phyloP scores from a whole-genome alignment of 179 eudicot genomes.

The Beta lomatogona region DNA sequence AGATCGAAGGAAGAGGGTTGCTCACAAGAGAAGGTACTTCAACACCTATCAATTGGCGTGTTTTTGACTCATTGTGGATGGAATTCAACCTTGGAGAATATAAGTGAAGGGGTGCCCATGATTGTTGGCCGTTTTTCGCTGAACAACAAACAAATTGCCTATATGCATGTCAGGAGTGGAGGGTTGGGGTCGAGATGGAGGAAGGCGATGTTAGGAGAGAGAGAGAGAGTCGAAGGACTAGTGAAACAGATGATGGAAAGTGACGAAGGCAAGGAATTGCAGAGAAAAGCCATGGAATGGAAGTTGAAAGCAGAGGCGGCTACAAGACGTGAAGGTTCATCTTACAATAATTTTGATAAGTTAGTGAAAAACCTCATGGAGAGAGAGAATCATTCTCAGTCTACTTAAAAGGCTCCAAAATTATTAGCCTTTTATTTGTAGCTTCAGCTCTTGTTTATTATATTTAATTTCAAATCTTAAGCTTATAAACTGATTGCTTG shows the following conservation, averaged over 20 bases:
- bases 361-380: conserved; percentile 17
- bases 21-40: conserved; percentile 45
- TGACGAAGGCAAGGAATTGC: conserved; percentile 39
- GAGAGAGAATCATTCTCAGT: background rate
- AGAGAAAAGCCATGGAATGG: conserved; percentile 40
- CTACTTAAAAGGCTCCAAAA: background rate
- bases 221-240: conserved; percentile 37
- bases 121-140: conserved; percentile 55
- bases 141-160: conserved; percentile 50
- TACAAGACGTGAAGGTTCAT: conserved; percentile 32
- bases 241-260: conserved; percentile 52
- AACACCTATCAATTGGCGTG: conserved; percentile 45
- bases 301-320: conserved; percentile 44
- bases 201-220: conserved; percentile 36
- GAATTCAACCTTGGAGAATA: conserved; percentile 32
- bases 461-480: background rate
- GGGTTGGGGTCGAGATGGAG: conserved; percentile 47
- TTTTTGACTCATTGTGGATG: conserved; percentile 58
- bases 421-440: background rate
- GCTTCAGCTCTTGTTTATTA: background rate
- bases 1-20: conserved; percentile 41
- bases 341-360: conserved; percentile 23
- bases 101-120: conserved; percentile 34
- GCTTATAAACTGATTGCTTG: background rate
- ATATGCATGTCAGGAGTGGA: conserved; percentile 46